These are phyloP conservation scores for Ensete ventricosum DNA, from an alignment of 176 grass and related monocot species.

Conservation along the genomic window DNA sequence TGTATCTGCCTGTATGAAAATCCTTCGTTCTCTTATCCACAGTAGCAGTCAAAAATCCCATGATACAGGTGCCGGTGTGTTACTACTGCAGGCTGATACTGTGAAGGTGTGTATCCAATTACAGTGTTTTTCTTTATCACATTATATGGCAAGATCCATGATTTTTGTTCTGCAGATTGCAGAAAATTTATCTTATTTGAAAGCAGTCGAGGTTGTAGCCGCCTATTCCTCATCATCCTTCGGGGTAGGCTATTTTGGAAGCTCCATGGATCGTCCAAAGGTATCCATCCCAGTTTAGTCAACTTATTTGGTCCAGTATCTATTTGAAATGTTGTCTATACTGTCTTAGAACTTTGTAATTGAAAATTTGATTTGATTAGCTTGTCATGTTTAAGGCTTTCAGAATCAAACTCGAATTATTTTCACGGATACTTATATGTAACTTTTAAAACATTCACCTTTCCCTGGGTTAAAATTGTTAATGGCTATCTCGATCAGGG, in stretches of 20 bases:
- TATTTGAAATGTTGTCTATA: not conserved
- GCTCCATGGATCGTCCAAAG: conserved; percentile 67
- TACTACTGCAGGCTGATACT: conserved; percentile 75
- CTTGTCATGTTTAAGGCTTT: too few species aligned
- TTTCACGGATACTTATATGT: too few species aligned
- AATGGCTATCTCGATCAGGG: too few species aligned
- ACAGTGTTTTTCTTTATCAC: conserved; percentile 2
- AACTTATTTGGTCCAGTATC: not conserved
- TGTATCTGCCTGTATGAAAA: conserved; percentile 53
- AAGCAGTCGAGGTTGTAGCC: conserved; percentile 60
- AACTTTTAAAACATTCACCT: too few species aligned
- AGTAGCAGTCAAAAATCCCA: conserved; percentile 53
- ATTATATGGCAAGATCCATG: not conserved
- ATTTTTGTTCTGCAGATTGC: conserved; percentile 25
- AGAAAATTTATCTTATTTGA: conserved; percentile 28
- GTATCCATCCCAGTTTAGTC: conserved; percentile 12
- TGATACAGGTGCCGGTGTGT: conserved; percentile 62
- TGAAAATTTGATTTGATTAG: too few species aligned
- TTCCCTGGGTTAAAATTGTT: too few species aligned
- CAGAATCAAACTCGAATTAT: too few species aligned
- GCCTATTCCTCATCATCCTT: conserved; percentile 82
- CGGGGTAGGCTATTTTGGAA: conserved; percentile 71
- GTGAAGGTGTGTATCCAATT: conserved; percentile 39
- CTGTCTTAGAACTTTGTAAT: not conserved
- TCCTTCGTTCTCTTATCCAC: conserved; percentile 46